phyloP scores from a whole-genome alignment of 2,329 filamentous ascomycete species.

The Botrytis paeoniae region DNA sequence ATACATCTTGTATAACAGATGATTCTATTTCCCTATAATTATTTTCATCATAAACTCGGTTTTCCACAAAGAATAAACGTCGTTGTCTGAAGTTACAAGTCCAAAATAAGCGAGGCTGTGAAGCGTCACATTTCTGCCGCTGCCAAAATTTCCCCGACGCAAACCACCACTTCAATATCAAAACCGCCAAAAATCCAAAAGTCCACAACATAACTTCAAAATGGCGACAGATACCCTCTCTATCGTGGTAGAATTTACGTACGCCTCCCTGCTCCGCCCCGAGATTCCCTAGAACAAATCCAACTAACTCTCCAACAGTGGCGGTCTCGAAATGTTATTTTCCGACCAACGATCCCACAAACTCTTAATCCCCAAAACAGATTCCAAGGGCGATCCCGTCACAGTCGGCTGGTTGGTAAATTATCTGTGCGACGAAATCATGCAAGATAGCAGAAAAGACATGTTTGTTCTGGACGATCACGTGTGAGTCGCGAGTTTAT shows the following conservation, averaged over 20 bases:
- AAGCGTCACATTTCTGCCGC: background rate
- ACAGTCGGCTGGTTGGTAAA: conserved; percentile 75
- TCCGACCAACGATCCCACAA: conserved; percentile 72
- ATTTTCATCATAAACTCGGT: background rate
- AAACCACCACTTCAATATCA: background rate
- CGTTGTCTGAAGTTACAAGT: background rate
- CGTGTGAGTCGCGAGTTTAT: conserved; percentile 60
- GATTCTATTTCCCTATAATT: background rate
- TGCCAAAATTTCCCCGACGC: background rate
- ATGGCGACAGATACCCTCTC: conserved; percentile 44
- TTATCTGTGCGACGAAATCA: conserved; percentile 75
- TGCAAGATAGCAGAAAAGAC: conserved; percentile 83
- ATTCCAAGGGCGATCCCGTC: conserved; percentile 56
- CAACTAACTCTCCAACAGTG: conserved; percentile 49
- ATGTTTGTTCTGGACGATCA: conserved; percentile 84
- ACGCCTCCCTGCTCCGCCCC: conserved; percentile 17
- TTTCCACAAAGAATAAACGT: background rate
- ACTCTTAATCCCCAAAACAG: conserved; percentile 63
- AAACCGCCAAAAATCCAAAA: background rate
- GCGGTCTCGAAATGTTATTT: conserved; percentile 93
- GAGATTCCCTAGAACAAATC: background rate
- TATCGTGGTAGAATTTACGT: conserved; percentile 69
- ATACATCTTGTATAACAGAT: background rate
- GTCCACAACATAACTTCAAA: background rate
- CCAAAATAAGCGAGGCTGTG: conserved; percentile 10